These are phyloP conservation scores for Ramaria rubella DNA, from an alignment of 768 basidiomycete species.

Conservation along the genomic window DNA sequence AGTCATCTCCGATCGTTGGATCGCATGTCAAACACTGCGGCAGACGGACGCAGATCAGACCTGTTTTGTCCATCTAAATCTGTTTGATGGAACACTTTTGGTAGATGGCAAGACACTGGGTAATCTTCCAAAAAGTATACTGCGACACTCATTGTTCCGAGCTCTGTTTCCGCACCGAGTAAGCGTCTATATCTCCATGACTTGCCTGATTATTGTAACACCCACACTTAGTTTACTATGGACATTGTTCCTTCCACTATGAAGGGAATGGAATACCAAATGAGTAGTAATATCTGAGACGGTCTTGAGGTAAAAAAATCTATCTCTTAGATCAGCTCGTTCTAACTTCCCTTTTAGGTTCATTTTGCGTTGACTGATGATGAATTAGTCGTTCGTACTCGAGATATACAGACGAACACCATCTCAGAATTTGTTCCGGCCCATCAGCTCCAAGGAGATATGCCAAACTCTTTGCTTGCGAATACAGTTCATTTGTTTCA, in stretches of 20 bases:
- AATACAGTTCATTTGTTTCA: neutral
- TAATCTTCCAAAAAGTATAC: conserved; percentile 31
- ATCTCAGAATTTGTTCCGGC: conserved; percentile 33
- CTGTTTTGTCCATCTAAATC: conserved; percentile 31
- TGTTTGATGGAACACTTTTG: conserved; percentile 35
- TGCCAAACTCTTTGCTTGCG: neutral
- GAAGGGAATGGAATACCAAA: conserved; percentile 30
- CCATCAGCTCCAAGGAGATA: neutral
- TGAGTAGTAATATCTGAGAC: conserved; percentile 16
- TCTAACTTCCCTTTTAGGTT: conserved; percentile 22
- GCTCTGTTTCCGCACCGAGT: neutral
- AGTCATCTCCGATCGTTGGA: conserved; percentile 17
- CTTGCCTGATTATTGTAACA: conserved; percentile 10
- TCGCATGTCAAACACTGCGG: conserved; percentile 18
- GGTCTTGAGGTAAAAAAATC: conserved; percentile 17
- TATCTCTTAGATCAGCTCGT: neutral
- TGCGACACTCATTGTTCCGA: conserved; percentile 19
- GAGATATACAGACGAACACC: neutral
- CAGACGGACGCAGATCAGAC: conserved; percentile 16
- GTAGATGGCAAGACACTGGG: conserved; percentile 36
- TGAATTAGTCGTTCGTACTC: conserved; percentile 28
- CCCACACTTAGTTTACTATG: conserved; percentile 12
- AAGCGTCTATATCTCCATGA: neutral
- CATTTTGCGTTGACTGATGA: conserved; percentile 22
- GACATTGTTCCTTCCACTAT: conserved; percentile 31